Base-by-base conservation (phyloP, 306 rosid species). In the Hippophae tibetana region DNA sequence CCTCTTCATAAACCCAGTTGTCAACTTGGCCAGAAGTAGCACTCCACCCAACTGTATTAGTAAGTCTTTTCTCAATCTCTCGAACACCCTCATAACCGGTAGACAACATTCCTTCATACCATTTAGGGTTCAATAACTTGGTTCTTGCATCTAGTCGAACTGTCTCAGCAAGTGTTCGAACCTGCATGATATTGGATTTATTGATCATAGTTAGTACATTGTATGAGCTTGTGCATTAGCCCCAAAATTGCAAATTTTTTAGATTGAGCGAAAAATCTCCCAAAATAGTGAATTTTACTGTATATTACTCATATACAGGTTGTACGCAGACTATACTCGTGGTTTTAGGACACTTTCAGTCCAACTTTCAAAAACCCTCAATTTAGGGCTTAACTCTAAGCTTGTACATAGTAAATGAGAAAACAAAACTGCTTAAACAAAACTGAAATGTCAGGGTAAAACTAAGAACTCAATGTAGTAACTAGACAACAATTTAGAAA, bases 1-100 rank as follows among this genome's bases (percentile, higher is more conserved):
- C 99, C 78, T 92, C 99, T 80, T 92, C 99, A 42, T 92, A 93
- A 50, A 93, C 99, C 95, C 96, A 92, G 80, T 92, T 92, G 78
- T 92, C 99, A 18, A 92, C 99, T 75, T 92, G 99, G 14, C 99
- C 99, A 26, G 99, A 92, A 51, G 99, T 92, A 50, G 97, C 99
- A 84, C 97, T 92, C 99, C 99, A 92, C 53, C 99, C 99, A 1
- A 92, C 99, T 9, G 99, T 92, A 63, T 92, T 92, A 0, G 97
- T 86, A 7, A 92, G 95, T 54, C 97, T 83, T 82, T 92, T 92
- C 79, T 92, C 99, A 6, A 92, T 92, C 60, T 92, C 99, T 0
- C 97, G 95, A 14, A 84, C 99, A 27, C 99, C 99, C 73, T 92
- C 99, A 1, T 92, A 92, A 11, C 99, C 99, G 8, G 75, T 83